These are phyloP conservation scores for Syzygium oleosum DNA, from an alignment of 345 rosid genomes.

Conservation along the genomic window DNA sequence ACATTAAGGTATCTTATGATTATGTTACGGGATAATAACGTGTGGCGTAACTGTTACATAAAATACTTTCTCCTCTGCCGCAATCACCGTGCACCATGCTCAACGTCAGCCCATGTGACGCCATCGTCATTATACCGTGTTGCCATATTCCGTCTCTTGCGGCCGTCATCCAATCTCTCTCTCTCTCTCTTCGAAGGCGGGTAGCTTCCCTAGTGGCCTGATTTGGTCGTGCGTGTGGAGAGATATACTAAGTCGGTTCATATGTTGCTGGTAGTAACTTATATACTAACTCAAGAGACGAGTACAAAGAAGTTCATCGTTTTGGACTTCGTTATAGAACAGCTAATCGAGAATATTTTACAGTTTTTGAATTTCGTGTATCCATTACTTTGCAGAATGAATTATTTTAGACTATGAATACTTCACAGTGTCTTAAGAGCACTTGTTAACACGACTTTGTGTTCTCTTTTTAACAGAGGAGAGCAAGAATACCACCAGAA, in stretches of 20 bases:
- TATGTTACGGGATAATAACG: no score
- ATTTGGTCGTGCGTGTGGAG: no score
- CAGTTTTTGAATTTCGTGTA: background rate
- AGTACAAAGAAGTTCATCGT: background rate
- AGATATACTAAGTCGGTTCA: background rate
- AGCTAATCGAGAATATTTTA: background rate
- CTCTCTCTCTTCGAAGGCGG: no score
- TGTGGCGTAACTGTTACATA: no score
- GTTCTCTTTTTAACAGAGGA: background rate
- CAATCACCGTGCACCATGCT: no score
- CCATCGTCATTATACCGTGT: no score
- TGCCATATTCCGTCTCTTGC: no score
- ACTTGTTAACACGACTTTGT: background rate
- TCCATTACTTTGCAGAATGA: background rate
- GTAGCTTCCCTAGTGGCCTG: no score
- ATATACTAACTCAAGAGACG: background rate
- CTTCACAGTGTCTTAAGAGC: background rate
- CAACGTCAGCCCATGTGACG: no score
- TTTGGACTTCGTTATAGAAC: background rate
- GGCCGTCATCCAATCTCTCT: no score
- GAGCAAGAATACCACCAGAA: background rate
- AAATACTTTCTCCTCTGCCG: no score
- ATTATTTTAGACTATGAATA: background rate
- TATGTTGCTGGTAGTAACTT: background rate
- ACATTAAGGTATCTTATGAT: no score